A percentile compares a stretch with the other conserved stretches of the same genome.
phyloP scores from a whole-genome alignment of 495 filamentous ascomycete genomes.

The Rhypophila decipiens region DNA sequence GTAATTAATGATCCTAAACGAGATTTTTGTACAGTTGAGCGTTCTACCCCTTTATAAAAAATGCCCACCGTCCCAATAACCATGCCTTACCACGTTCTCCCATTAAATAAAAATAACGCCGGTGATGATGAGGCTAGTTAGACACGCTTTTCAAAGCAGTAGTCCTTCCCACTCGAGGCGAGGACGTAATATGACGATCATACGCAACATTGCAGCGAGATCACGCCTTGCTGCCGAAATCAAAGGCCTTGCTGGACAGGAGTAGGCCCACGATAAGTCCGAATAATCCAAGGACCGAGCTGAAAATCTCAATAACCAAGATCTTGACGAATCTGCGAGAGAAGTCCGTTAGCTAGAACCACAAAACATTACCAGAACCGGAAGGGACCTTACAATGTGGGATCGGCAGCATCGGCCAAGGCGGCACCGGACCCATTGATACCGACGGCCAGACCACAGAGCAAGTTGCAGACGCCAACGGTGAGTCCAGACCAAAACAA shows the following conservation, averaged over 20 bases:
- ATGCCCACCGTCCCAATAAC: conserved; percentile 24
- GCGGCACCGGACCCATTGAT: conserved; percentile 98
- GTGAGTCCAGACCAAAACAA: conserved; percentile 94
- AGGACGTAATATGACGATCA: background rate
- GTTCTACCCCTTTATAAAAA: conserved; percentile 17
- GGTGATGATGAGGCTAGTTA: conserved; percentile 26
- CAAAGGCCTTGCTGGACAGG: conserved; percentile 70
- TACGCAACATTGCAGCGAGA: too few species aligned
- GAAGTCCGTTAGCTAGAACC: conserved; percentile 15
- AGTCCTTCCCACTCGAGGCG: conserved; percentile 6
- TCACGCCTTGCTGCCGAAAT: conserved; percentile 60
- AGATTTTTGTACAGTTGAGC: conserved; percentile 23
- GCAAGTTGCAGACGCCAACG: conserved; percentile 88
- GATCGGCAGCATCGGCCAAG: conserved; percentile 90
- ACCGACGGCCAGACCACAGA: conserved; percentile 94
- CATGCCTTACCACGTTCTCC: conserved; percentile 19
- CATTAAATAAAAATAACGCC: conserved; percentile 20
- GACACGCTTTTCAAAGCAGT: conserved; percentile 16
- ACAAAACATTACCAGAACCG: background rate
- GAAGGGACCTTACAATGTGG: conserved; percentile 62
- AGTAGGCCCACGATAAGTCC: conserved; percentile 92
- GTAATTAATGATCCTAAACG: conserved; percentile 12
- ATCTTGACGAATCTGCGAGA: conserved; percentile 89
- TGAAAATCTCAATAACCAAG: conserved; percentile 98
- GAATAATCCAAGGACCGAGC: conserved; percentile 95